Base-by-base conservation (phyloP, 305 asterid genomes). In the Fraxinus xanthoxyloides region DNA sequence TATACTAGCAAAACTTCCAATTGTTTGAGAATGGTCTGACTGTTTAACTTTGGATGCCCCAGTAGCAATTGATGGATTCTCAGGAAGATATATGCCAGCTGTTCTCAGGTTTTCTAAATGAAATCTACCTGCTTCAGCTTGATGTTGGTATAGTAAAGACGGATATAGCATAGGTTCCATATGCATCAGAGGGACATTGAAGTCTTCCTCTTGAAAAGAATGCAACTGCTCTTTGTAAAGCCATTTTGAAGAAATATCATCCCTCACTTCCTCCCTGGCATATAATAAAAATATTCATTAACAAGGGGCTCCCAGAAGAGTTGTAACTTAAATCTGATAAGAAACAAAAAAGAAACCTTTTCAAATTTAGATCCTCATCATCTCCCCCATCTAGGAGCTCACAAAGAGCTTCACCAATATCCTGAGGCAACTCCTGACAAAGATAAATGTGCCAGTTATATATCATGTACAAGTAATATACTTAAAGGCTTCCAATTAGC, bases 371-470 rank as follows among this genome's bases (percentile, higher is more conserved):
- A 84, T 86, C 90, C 87, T 79, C 78, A 83, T 81, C 96, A 85
- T 80, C 80, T 30, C 88, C 91, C 79, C 89, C 93, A 84, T 95
- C 95, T 89, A 95, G 93, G 82, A 95, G 99, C 82, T 89, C 95
- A 88, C 99, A 94, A 79, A 95, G 95, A 83, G 98, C 97, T 90
- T 91, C 91, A 80, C 98, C 99, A 82, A 95, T 88, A 85, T 93
- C 97, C 87, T 79, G 88, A 69, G 98, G 96, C 86, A 95, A 89
- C 91, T 94, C 99, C 98, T 95, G 89, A 78, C 67, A 88, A 84
- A 78, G 80, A 38, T 80, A 84, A 76, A 88, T 82, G 85, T 82
- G 81, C 79, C 32, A 40, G 61, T 85, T 77, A 82, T 77, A 36
- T 77, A 59, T 69, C 79, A 76, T 72, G 46, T 24, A 79, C 76